A percentile compares a stretch with the other conserved stretches of the same genome.
Evolutionary conservation across 192 early-diverging fungal genomes (phyloP).

Genomic region (Mortierella hygrophila): DNA sequence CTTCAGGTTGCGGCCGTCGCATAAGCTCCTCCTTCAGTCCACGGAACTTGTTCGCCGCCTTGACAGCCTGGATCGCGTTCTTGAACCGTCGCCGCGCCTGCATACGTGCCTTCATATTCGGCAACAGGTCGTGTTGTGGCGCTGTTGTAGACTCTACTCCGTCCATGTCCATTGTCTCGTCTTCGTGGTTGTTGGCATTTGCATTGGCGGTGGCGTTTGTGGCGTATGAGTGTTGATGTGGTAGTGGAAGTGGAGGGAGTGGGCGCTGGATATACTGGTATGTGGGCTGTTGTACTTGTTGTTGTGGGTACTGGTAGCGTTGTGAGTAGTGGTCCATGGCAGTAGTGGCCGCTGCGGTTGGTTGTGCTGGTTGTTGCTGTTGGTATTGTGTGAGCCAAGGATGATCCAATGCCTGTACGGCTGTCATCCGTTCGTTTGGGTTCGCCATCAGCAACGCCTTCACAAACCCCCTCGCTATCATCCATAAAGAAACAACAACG

Average conservation of each 20-base stretch:
- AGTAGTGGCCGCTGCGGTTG: background rate
- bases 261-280: background rate
- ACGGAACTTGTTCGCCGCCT: constrained; percentile 64
- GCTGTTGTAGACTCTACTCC: background rate
- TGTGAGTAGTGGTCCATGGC: background rate
- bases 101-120: constrained; percentile 77
- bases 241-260: background rate
- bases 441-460: constrained; percentile 72
- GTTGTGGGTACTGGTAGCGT: background rate
- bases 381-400: constrained; percentile 73
- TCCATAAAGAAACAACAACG: background rate
- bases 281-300: background rate
- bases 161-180: background rate
- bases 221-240: background rate
- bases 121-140: constrained; percentile 74
- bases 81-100: constrained; percentile 61
- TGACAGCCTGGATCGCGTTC: constrained; percentile 72
- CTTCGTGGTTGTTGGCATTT: background rate
- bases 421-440: constrained; percentile 76
- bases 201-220: background rate
- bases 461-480: constrained; percentile 79
- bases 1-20: constrained; percentile 25
- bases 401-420: constrained; percentile 77
- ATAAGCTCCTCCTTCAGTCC: background rate
- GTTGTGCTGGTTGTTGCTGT: constrained; percentile 2